phyloP scores from a whole-genome alignment of 768 basidiomycete genomes.

The Tylopilus rubrobrunneus region DNA sequence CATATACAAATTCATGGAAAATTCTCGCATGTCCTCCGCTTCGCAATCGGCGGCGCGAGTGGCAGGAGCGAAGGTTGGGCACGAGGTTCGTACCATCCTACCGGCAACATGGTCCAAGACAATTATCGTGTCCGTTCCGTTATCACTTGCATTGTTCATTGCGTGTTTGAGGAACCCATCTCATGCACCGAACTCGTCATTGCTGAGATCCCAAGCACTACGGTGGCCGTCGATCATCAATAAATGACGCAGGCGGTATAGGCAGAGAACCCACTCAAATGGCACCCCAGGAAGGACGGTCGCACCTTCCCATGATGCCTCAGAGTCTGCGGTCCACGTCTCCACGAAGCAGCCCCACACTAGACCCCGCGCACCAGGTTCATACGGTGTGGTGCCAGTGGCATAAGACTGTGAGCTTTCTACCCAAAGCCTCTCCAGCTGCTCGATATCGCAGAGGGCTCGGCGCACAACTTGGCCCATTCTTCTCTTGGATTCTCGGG shows the following conservation, averaged over 20 bases:
- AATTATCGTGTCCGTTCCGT: constrained; percentile 47
- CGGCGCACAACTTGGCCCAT: constrained; percentile 62
- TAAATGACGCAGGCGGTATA: constrained; percentile 2
- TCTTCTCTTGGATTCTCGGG: constrained; percentile 43
- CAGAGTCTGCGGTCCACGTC: constrained; percentile 47
- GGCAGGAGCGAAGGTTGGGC: constrained; percentile 38
- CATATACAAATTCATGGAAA: constrained; percentile 58
- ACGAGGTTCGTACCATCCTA: constrained; percentile 39
- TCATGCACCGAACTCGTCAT: constrained; percentile 58
- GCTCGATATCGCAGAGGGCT: constrained; percentile 46
- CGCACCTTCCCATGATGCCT: constrained; percentile 52
- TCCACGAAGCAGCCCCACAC: constrained; percentile 59
- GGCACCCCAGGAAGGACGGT: constrained; percentile 53
- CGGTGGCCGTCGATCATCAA: constrained; percentile 29
- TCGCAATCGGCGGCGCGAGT: constrained; percentile 60
- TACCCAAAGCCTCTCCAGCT: constrained; percentile 52
- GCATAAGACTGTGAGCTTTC: constrained; percentile 20
- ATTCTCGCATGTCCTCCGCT: constrained; percentile 49
- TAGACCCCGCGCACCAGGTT: constrained; percentile 37
- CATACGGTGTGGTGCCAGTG: constrained; percentile 33
- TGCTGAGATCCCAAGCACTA: constrained; percentile 48
- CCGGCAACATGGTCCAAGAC: constrained; percentile 58
- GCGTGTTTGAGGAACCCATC: constrained; percentile 50
- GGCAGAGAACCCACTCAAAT: constrained; percentile 49
- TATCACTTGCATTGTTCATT: constrained; percentile 55